Percentiles rank a stretch among this genome's conserved stretches.
Conservation (phyloP, 768 basidiomycete genomes). For the Mycena galericulata region DNA sequence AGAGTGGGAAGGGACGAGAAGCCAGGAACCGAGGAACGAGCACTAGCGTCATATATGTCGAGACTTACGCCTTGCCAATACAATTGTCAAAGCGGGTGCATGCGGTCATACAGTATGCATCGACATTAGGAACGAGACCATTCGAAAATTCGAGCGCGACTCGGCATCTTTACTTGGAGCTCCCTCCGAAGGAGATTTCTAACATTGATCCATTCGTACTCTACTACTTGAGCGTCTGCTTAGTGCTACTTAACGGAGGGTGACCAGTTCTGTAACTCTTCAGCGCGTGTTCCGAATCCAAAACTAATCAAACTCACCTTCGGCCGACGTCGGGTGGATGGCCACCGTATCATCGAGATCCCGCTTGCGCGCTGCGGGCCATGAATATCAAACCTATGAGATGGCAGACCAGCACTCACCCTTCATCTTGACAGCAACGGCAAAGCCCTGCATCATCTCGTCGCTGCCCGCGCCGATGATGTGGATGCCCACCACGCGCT, state of each 20-base stretch:
- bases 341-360: conserved; percentile 92
- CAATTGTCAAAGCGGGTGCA: too few species aligned
- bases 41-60: too few species aligned
- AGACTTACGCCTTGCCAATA: too few species aligned
- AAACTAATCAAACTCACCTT: conserved; percentile 63
- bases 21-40: too few species aligned
- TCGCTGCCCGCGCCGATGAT: conserved; percentile 93
- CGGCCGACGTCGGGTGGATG: conserved; percentile 90
- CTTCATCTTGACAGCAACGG: conserved; percentile 98
- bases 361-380: conserved; percentile 70
- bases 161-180: too few species aligned
- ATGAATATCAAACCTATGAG: conserved; percentile 6
- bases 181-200: too few species aligned
- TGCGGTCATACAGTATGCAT: too few species aligned
- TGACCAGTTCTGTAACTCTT: conserved; percentile 63
- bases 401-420: conserved; percentile 44
- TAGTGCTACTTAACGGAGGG: conserved; percentile 55
- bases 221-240: too few species aligned
- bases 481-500: conserved; percentile 96
- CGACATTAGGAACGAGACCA: too few species aligned
- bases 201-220: too few species aligned
- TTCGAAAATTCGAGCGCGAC: too few species aligned
- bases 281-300: background rate
- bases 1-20: too few species aligned
- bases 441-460: conserved; percentile 96